Base-by-base conservation (phyloP, 2,329 filamentous ascomycete species). In the Fusarium decemcellulare region DNA sequence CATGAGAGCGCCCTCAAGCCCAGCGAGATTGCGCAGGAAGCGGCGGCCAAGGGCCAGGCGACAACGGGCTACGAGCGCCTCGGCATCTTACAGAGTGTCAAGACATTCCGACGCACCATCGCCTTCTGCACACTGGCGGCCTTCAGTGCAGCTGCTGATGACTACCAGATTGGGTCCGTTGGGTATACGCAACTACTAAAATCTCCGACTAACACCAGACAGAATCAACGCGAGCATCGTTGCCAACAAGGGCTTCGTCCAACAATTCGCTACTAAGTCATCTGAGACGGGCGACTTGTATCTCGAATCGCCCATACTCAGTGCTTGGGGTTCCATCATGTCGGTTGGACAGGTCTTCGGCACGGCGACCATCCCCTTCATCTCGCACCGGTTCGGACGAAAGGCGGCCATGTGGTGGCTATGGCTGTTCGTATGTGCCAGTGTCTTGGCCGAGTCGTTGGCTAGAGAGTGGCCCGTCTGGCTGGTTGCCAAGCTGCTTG, bases 281-380 rank as follows among this genome's bases (percentile, higher is more conserved):
- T 55, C 39, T 12, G 70, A 67, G 8, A 52, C 54, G 5, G 77
- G 75, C 8, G 57, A 74, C 51, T 72, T 63, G 10, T 76, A 78
- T 50, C 79, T 81, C 32, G 68, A 67, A 2, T 77, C 77, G 2
- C 76, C 76, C 47, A 78, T 81, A 50, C 70, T 81, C 32, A 77
- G 77, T 5, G 78, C 74, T 0, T 82, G 80, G 79, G 75, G 78
- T 43, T 77, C 79, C 12, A 79, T 81, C 44, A 78, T 79, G 70
- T 80, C 78, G 2, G 75, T 79, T 3, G 80, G 80, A 34, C 81
- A 82, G 65, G 77, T 79, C 6, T 61, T 82, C 42, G 81, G 80
- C 18, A 81, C 81, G 69, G 70, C 76, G 15, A 73, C 69, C 8
- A 57, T 79, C n/a, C 55, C 60, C 37, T 74, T 74, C 52, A 16